Percentiles rank a stretch among this genome's conserved stretches.
Conservation (phyloP, 1,139 yeast genomes). For the Barnettozyma hawaiiensis region DNA sequence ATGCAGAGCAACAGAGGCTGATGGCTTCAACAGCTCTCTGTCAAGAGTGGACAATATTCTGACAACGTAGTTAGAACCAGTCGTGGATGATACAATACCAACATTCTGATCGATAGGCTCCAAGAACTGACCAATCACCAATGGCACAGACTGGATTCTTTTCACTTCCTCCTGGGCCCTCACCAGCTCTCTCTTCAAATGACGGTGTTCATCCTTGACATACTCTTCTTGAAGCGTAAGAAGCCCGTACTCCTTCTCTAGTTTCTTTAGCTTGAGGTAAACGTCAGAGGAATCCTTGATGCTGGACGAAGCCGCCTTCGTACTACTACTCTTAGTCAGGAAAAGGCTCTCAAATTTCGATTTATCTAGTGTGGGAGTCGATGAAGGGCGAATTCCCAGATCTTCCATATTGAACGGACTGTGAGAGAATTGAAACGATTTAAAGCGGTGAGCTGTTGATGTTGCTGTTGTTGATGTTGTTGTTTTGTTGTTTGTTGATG, state of each 20-base stretch:
- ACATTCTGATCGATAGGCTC: constrained; percentile 97
- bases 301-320: constrained; percentile 16
- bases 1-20: constrained; percentile 93
- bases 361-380: constrained; percentile 25
- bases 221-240: constrained; percentile 88
- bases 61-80: constrained; percentile 96
- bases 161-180: constrained; percentile 99
- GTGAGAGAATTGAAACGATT: not conserved
- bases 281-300: constrained; percentile 50
- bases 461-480: no score
- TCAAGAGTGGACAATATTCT: constrained; percentile 91
- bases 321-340: constrained; percentile 20
- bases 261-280: constrained; percentile 75
- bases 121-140: constrained; percentile 95
- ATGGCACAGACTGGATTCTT: constrained; percentile 93
- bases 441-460: not conserved
- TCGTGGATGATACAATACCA: constrained; percentile 94
- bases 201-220: constrained; percentile 96
- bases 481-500: not conserved
- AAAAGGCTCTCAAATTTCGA: constrained; percentile 22
- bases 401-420: constrained; percentile 43
- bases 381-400: constrained; percentile 43
- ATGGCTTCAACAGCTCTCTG: constrained; percentile 88
- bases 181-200: constrained; percentile 85
- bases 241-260: constrained; percentile 85